phyloP scores from a whole-genome alignment of 768 basidiomycete genomes.

The Collybia mongolica region DNA sequence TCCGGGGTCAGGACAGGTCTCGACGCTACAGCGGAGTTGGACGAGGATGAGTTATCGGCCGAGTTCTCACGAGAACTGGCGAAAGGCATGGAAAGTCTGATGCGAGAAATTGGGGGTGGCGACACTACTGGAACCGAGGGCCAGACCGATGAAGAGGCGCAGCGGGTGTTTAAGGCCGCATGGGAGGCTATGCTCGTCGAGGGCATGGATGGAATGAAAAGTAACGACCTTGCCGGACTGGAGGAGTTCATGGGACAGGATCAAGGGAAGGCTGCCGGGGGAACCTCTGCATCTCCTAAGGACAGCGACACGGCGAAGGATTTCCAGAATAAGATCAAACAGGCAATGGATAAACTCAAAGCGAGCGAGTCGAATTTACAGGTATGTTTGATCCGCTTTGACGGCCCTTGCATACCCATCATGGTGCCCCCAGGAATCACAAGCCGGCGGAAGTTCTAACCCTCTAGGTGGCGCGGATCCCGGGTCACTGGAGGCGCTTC shows the following conservation, averaged over 20 bases:
- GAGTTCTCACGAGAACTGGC: constrained; percentile 47
- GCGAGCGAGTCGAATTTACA: constrained; percentile 59
- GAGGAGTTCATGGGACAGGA: constrained; percentile 13
- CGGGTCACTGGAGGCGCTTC: constrained; percentile 49
- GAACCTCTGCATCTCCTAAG: background rate
- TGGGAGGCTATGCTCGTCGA: constrained; percentile 74
- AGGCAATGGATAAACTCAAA: constrained; percentile 71
- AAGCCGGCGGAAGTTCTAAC: background rate
- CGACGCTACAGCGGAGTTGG: constrained; percentile 26
- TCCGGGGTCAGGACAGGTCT: constrained; percentile 22
- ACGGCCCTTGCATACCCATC: background rate
- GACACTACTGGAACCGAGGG: constrained; percentile 21
- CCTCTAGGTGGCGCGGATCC: constrained; percentile 16
- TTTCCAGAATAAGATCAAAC: constrained; percentile 70
- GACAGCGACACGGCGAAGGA: background rate
- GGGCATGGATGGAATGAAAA: constrained; percentile 47
- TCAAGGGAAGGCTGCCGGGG: constrained; percentile 1
- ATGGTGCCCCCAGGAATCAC: background rate
- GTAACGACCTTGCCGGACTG: constrained; percentile 21
- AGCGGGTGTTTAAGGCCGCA: constrained; percentile 48
- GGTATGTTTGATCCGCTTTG: constrained; percentile 26
- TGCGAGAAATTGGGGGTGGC: constrained; percentile 45
- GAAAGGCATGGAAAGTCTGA: constrained; percentile 49
- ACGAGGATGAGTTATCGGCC: constrained; percentile 38
- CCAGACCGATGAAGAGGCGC: constrained; percentile 28